Base-by-base conservation (phyloP, 768 basidiomycete genomes). In the Suillus sp. region DNA sequence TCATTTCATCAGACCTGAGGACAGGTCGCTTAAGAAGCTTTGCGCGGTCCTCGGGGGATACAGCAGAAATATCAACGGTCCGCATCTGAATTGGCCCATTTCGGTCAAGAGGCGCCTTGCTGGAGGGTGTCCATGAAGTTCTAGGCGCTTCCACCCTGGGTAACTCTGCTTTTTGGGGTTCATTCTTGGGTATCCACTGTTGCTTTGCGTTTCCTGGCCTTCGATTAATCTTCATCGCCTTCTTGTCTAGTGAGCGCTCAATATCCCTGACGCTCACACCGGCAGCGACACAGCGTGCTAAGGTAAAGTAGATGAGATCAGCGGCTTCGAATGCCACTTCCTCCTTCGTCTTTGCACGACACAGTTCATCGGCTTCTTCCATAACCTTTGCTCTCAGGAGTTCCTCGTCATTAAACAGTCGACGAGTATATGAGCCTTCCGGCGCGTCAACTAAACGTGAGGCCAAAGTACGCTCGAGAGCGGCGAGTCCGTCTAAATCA, bases 311-410 rank as follows among this genome's bases (percentile, higher is more conserved):
- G 47, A 96, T 70, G 27, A 99, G 80, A 77, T 99, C 97, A 1
- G 96, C 96, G 8, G 95, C 93, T 76, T 99, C 97, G 65, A 96
- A 96, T 1, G 95, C 92, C 18, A 97, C 80, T 35, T 98, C 93
- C 55, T 91, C 87, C 71, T 85, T 85, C 1, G 86, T 85, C 68
- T 86, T 80, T 27, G 93, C 93, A 20, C 82, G 82, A 73, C 95
- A 96, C n/a, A 99, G 84, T 75, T 99, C 97, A 69, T 96, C 93
- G 0, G 97, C 97, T 74, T 99, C 97, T 76, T 99, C 97, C 88
- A 92, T 93, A 67, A 99, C 95, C 81, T 99, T 99, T 59, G 95
- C 90, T 53, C 82, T 85, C 51, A 99, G 80, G n/a, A 99, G 82
- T 53, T 82, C 84, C 5, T 89, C 78, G 72, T 98, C 93, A 48